These are phyloP conservation scores for Echites panduratus DNA, from an alignment of 257 asterid species.

Conservation along the genomic window DNA sequence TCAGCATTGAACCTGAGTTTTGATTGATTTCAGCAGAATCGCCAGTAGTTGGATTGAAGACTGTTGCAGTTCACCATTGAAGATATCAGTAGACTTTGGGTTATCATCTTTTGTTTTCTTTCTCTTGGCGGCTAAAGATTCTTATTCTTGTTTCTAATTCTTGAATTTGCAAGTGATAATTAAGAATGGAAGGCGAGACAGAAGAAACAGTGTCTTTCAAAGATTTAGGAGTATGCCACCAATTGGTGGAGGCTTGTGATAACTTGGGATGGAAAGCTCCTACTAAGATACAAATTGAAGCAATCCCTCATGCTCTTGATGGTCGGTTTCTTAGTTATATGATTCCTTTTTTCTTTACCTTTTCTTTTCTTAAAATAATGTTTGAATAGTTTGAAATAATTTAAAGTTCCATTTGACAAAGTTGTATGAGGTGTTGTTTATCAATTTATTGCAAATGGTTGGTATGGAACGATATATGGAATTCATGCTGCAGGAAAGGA, in stretches of 20 bases:
- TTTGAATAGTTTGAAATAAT: neutral
- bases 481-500: constrained; percentile 47
- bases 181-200: constrained; percentile 11
- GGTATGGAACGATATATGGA: neutral
- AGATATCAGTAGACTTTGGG: neutral
- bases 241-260: constrained; percentile 68
- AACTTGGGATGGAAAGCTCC: constrained; percentile 72
- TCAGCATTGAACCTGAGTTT: neutral
- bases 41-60: neutral
- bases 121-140: neutral
- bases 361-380: neutral
- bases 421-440: neutral
- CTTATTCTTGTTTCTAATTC: neutral
- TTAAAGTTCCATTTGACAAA: neutral
- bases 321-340: constrained; percentile 22
- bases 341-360: too few relatives aligned
- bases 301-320: constrained; percentile 68
- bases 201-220: constrained; percentile 45
- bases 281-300: constrained; percentile 58
- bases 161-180: neutral
- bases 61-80: neutral
- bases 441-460: neutral
- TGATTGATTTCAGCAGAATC: neutral
- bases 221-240: constrained; percentile 70
- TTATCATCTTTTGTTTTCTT: neutral